A percentile compares a stretch with the other conserved stretches of the same genome.
phyloP scores from a whole-genome alignment of 768 basidiomycete species.

The Leccinum boreale region DNA sequence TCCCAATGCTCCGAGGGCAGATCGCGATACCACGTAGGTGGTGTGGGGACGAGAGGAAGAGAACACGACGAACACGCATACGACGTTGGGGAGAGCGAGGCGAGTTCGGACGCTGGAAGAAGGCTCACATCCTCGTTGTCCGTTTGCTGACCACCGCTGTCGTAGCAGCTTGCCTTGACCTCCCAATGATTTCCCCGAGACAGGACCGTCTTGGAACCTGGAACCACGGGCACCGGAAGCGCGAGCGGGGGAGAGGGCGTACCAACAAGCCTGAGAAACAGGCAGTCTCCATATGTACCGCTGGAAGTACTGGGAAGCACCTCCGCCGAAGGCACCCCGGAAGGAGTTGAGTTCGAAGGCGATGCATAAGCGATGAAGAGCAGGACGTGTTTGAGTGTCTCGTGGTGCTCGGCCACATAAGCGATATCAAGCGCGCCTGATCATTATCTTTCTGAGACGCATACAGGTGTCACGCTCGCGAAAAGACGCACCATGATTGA shows the following conservation, averaged over 20 bases:
- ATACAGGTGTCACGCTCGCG: neutral
- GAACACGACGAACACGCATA: slow-evolving; percentile 83
- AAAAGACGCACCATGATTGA: slow-evolving; percentile 17
- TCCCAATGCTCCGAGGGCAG: slow-evolving; percentile 97
- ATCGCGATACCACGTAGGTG: slow-evolving; percentile 66
- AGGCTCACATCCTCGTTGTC: slow-evolving; percentile 38
- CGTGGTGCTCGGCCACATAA: slow-evolving; percentile 77
- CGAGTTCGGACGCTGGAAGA: slow-evolving; percentile 69
- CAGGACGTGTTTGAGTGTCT: slow-evolving; percentile 76
- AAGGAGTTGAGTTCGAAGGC: slow-evolving; percentile 28
- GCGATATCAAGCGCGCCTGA: slow-evolving; percentile 38
- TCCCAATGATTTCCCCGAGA: slow-evolving; percentile 63
- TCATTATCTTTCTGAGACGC: neutral
- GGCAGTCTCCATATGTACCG: slow-evolving; percentile 45
- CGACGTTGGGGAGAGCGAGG: slow-evolving; percentile 49
- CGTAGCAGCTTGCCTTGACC: slow-evolving; percentile 52
- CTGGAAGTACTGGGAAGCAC: slow-evolving; percentile 48
- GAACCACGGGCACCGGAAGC: slow-evolving; percentile 52
- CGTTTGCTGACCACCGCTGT: slow-evolving; percentile 21
- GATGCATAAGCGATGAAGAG: slow-evolving; percentile 55
- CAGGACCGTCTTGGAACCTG: slow-evolving; percentile 60
- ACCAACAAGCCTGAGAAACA: slow-evolving; percentile 60
- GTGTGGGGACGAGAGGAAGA: slow-evolving; percentile 57
- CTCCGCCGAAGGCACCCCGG: slow-evolving; percentile 54
- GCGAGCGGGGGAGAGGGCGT: slow-evolving; percentile 55